Conservation (phyloP, 257 asterid species). For the Mentha longifolia region DNA sequence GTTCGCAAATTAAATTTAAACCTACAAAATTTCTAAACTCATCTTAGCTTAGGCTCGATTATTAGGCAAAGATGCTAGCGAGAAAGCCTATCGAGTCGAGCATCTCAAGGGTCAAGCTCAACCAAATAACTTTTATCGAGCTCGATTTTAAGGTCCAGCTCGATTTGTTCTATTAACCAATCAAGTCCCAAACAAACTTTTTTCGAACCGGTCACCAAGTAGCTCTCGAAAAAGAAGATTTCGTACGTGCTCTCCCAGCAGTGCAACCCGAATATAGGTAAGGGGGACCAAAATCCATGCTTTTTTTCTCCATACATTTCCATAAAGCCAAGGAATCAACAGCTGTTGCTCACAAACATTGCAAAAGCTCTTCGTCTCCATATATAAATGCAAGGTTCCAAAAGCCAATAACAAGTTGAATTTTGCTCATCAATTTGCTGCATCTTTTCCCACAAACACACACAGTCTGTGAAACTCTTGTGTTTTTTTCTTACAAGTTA, state of each 20-base stretch:
- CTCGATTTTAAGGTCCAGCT: no score
- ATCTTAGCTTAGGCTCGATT: no score
- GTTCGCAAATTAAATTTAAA: no score
- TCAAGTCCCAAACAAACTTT: no score
- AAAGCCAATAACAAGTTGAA: slow-evolving; percentile 28
- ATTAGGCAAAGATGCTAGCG: no score
- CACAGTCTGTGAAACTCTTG: slow-evolving; percentile 34
- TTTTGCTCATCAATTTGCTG: slow-evolving; percentile 23
- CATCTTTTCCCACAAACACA: slow-evolving; percentile 37
- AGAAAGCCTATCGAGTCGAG: no score
- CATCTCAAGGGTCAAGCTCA: no score
- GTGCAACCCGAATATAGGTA: slow-evolving; percentile 24
- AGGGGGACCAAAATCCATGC: slow-evolving; percentile 31
- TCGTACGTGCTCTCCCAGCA: not conserved
- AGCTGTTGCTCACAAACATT: slow-evolving; percentile 44
- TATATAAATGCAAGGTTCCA: slow-evolving; percentile 26
- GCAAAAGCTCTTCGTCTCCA: slow-evolving; percentile 26
- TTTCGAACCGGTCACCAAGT: no score
- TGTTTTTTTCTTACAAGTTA: not conserved
- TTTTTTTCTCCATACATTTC: slow-evolving; percentile 28
- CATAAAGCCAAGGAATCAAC: slow-evolving; percentile 44
- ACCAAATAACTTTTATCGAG: no score
- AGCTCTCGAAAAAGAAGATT: not conserved
- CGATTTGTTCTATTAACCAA: no score
- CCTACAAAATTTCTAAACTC: no score